Evolutionary conservation across 495 filamentous ascomycete species (phyloP).

Genomic region (Neurospora sp.): DNA sequence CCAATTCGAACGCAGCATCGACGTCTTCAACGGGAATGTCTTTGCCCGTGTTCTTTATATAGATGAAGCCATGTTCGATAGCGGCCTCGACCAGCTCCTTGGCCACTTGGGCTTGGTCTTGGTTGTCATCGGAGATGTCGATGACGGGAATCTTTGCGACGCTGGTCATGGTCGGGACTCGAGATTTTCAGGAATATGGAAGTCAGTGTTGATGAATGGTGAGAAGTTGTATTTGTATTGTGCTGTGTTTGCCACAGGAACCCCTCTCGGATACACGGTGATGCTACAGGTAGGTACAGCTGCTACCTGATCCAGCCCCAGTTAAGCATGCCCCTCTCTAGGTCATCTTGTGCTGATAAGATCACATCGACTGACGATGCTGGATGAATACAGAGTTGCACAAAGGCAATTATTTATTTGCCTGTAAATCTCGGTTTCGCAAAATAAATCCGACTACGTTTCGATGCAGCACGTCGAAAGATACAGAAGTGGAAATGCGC

Average conservation of each 20-base stretch:
- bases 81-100: conserved; percentile 70
- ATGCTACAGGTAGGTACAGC: background rate
- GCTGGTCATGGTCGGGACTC: conserved; percentile 22
- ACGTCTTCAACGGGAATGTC: conserved; percentile 61
- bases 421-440: background rate
- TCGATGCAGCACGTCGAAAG: background rate
- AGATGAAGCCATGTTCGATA: conserved; percentile 76
- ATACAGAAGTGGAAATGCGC: background rate
- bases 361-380: background rate
- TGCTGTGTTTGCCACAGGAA: background rate
- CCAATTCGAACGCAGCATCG: conserved; percentile 64
- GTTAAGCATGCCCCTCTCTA: background rate
- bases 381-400: background rate
- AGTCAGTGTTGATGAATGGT: background rate
- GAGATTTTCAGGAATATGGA: background rate
- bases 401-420: background rate
- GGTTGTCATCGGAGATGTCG: conserved; percentile 52
- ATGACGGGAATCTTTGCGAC: conserved; percentile 65
- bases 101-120: conserved; percentile 43
- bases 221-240: background rate
- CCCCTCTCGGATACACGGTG: background rate
- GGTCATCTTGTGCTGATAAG: background rate
- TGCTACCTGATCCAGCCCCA: background rate
- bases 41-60: conserved; percentile 57
- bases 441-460: background rate